These are phyloP conservation scores for Ascomycota sp. DNA, from an alignment of 2,329 filamentous ascomycete genomes.

Conservation along the genomic window DNA sequence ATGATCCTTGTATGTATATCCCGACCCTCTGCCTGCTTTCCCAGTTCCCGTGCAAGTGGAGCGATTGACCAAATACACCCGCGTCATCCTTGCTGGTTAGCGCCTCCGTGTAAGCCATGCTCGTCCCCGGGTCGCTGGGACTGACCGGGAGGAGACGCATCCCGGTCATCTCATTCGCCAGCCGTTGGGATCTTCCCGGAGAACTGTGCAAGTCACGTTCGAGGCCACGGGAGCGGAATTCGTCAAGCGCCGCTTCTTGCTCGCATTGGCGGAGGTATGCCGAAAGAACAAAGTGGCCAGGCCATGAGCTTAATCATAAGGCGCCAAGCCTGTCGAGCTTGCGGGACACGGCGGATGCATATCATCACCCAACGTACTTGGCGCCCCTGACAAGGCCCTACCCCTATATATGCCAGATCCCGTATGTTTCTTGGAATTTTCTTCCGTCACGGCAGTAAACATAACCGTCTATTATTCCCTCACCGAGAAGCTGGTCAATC, in stretches of 20 bases:
- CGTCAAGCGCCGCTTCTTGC: neutral
- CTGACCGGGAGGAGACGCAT: neutral
- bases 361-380: no score
- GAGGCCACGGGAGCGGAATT: neutral
- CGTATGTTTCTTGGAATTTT: no score
- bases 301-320: no score
- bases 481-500: neutral
- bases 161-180: slow-evolving; percentile 1
- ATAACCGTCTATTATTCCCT: neutral
- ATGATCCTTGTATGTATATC: no score
- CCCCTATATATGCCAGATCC: slow-evolving; percentile 1
- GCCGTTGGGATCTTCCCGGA: neutral
- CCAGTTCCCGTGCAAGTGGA: neutral
- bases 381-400: neutral
- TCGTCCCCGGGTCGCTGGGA: neutral
- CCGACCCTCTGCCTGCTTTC: neutral
- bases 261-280: neutral
- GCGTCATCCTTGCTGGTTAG: no score
- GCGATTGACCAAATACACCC: no score
- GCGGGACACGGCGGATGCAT: no score
- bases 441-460: no score
- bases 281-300: neutral
- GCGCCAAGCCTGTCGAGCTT: no score
- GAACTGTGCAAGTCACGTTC: neutral
- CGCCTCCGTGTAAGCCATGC: slow-evolving; percentile 1